Base-by-base conservation (phyloP, 2,329 filamentous ascomycete species). In the Ophiostoma australiae region DNA sequence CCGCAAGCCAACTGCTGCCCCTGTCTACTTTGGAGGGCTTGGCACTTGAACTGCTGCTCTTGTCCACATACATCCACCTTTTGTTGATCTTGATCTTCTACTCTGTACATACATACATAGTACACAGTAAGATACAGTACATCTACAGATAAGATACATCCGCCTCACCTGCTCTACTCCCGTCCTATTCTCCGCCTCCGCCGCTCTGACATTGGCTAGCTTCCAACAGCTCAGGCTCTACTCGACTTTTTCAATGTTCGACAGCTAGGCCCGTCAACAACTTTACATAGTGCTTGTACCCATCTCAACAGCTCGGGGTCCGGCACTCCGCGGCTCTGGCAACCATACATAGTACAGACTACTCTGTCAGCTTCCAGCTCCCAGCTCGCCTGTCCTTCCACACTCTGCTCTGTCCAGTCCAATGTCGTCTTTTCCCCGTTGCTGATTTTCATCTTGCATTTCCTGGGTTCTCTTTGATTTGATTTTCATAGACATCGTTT, bases 241-340 rank as follows among this genome's bases (percentile, higher is more conserved):
- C 41, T 48, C 13, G 17, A 48, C 44, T 48, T 48, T 48, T 48
- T 48, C 44, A 20, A 48, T 48, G n/a, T 48, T 7, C 44, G 10
- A 48, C 7, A 48, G 17, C 44, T 48, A 48, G 11, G 44, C 44
- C 44, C 20, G 44, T 48, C 44, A n/a, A 48, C 44, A 48, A 48
- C 11, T 48, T 48, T n/a, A 48, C 37, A 39, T 8, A 39, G 37
- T 39, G 11, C 44, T 48, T 48, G 44, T 48, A 44, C 41, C 41
- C 41, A 48, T 44, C 13, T 55, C 52, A n/a, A 55, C 52, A 55
- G 52, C 52, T 55, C 52, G 27, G 52, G 52, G 52, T 55, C 52
- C 52, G 52, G 23, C 52, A 8, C 52, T 55, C 52, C 52, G n/a
- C 52, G 27, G 52, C 52, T 58, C 52, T 58, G n/a, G 52, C 13